These are phyloP conservation scores for Dioszegia hungarica DNA, from an alignment of 768 basidiomycete genomes.

Conservation along the genomic window DNA sequence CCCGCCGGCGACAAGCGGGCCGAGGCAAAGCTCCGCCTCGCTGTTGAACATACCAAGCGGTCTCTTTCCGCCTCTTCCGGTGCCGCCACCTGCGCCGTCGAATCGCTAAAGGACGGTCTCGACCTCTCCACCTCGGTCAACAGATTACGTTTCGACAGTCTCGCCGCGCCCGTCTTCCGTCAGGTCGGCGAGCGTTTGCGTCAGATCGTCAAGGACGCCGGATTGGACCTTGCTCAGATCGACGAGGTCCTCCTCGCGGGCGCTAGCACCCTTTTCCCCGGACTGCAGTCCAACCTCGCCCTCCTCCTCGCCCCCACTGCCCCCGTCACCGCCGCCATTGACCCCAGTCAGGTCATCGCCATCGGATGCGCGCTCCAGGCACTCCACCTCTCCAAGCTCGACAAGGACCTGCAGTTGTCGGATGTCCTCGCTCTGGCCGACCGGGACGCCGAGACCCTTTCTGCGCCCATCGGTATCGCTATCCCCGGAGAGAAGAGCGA, in stretches of 20 bases:
- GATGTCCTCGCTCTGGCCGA: slow-evolving; percentile 42
- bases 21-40: slow-evolving; percentile 85
- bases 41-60: slow-evolving; percentile 90
- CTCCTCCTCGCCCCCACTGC: slow-evolving; percentile 49
- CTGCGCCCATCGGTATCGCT: slow-evolving; percentile 50
- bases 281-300: slow-evolving; percentile 47
- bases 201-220: slow-evolving; percentile 43
- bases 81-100: slow-evolving; percentile 85
- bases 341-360: slow-evolving; percentile 52
- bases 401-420: slow-evolving; percentile 37
- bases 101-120: slow-evolving; percentile 80
- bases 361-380: slow-evolving; percentile 51
- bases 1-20: slow-evolving; percentile 69
- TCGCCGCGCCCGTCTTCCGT: slow-evolving; percentile 48
- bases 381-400: slow-evolving; percentile 44
- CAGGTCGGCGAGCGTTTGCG: slow-evolving; percentile 48
- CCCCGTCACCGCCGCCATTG: slow-evolving; percentile 48
- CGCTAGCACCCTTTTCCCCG: slow-evolving; percentile 51
- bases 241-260: slow-evolving; percentile 53
- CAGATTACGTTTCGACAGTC: slow-evolving; percentile 52
- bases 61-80: slow-evolving; percentile 80
- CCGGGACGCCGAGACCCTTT: slow-evolving; percentile 30
- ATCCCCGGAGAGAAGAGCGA: slow-evolving; percentile 42
- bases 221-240: slow-evolving; percentile 50
- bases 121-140: slow-evolving; percentile 74